Base-by-base conservation (phyloP, 2,329 filamentous ascomycete species). In the Scleromitrula shiraiana region DNA sequence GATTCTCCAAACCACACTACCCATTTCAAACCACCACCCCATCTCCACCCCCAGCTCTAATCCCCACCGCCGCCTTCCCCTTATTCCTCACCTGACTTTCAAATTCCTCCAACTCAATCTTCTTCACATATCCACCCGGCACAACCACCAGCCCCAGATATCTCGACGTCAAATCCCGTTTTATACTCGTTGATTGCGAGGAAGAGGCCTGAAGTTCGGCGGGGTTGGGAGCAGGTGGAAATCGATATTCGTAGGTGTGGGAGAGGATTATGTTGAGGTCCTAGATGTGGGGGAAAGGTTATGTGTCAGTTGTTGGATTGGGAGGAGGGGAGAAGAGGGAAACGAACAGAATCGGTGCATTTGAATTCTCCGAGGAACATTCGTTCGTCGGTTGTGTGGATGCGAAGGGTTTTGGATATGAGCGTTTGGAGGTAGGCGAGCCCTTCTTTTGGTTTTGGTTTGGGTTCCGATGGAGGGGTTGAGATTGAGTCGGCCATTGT, bases 311-410 rank as follows among this genome's bases (percentile, higher is more conserved):
- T 4, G 27, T 46, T 35, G 26, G 29, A 14, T 41, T 15, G 23
- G 37, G 33, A 26, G 20, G 24, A 29, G 24, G 40, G 20, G 24
- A 24, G 23, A 50, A 40, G 26, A 32, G 44, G 41, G 32, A 42
- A 33, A 73, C 77, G 42, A 70, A 94, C 89, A 51, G 85, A 81
- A 71, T 98, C 93, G 24, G 90, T 96, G 71, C 93, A 98, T 68
- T 94, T 96, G 69, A 98, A 86, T 54, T 82, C 76, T 17, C 93
- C 93, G 47, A 89, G 80, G 66, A 97, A 98, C 65, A 95, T 82
- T 51, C 93, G 86, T 14, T 79, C 80, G 64, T 97, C 91, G 4
- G 81, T 86, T 12, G 85, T 87, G 59, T 85, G 78, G 46, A 97
- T 71, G 50, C 89, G 83, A 27, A 97, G 70, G 32, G 80, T 86